Evolutionary conservation across 495 filamentous ascomycete genomes (phyloP).

Genomic region (Chaetomium cochliodes): DNA sequence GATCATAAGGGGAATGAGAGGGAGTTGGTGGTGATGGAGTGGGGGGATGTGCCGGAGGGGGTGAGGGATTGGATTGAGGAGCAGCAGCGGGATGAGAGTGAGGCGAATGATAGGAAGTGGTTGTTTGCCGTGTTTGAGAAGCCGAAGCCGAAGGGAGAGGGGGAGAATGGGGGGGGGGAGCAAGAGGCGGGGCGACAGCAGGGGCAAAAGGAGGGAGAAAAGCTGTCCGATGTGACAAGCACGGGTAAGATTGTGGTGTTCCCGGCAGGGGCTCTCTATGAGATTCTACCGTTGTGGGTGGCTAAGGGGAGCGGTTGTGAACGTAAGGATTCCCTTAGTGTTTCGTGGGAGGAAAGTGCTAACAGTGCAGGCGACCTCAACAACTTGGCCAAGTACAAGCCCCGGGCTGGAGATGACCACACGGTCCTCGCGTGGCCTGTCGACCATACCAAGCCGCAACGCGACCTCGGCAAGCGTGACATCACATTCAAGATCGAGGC

Average conservation of each 20-base stretch:
- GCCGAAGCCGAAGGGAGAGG: constrained; percentile 28
- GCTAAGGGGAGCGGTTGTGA: constrained; percentile 36
- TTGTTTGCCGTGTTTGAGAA: constrained; percentile 35
- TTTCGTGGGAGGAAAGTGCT: neutral
- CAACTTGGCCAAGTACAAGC: constrained; percentile 34
- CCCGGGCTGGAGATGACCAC: constrained; percentile 28
- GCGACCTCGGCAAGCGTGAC: constrained; percentile 34
- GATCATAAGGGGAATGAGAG: constrained; percentile 36
- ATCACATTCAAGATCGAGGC: constrained; percentile 38
- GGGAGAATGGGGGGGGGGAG: constrained; percentile 12
- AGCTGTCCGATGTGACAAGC: constrained; percentile 15
- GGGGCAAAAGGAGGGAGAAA: neutral
- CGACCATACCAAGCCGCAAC: constrained; percentile 36
- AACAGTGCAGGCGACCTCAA: constrained; percentile 29
- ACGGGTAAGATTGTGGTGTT: constrained; percentile 41
- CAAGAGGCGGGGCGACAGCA: too few species aligned
- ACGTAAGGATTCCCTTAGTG: constrained; percentile 27
- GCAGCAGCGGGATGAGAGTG: constrained; percentile 26
- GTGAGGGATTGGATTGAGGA: constrained; percentile 38
- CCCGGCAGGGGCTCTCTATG: constrained; percentile 35
- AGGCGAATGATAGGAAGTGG: constrained; percentile 28
- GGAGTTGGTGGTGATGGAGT: constrained; percentile 40
- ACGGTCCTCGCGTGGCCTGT: constrained; percentile 33
- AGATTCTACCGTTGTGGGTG: constrained; percentile 38
- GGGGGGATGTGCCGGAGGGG: constrained; percentile 30